Conservation (phyloP, 495 filamentous ascomycete species). For the Pseudomonodictys pantanalensis region DNA sequence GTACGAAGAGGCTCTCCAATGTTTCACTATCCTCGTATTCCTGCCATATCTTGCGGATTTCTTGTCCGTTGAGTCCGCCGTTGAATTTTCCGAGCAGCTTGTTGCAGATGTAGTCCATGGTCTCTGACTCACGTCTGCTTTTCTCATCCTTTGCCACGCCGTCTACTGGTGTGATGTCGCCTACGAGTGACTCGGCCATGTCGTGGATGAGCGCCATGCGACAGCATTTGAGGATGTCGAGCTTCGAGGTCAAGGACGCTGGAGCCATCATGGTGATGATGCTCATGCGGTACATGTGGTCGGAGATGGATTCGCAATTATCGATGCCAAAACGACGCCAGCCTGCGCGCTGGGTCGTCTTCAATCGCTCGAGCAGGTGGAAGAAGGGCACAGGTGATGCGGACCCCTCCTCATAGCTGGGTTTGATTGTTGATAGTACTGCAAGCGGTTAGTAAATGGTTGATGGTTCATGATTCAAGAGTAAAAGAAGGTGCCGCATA, state of each 20-base stretch:
- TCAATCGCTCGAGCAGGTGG: slow-evolving; percentile 86
- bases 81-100: slow-evolving; percentile 70
- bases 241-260: slow-evolving; percentile 58
- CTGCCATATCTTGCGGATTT: slow-evolving; percentile 76
- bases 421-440: slow-evolving; percentile 49
- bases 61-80: slow-evolving; percentile 60
- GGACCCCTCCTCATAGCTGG: slow-evolving; percentile 57
- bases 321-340: slow-evolving; percentile 85
- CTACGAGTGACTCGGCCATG: slow-evolving; percentile 93
- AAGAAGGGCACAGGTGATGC: slow-evolving; percentile 84
- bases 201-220: slow-evolving; percentile 95
- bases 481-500: slow-evolving; percentile 25
- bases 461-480: background rate
- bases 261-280: slow-evolving; percentile 95
- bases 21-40: slow-evolving; percentile 90
- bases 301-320: slow-evolving; percentile 77
- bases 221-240: slow-evolving; percentile 81
- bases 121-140: slow-evolving; percentile 74
- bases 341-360: slow-evolving; percentile 92
- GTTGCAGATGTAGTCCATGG: slow-evolving; percentile 83
- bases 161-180: slow-evolving; percentile 93
- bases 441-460: background rate
- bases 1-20: slow-evolving; percentile 80
- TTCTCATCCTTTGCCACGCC: slow-evolving; percentile 71
- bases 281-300: slow-evolving; percentile 99